These are phyloP conservation scores for Phytopythium litorale DNA, from an alignment of 352 stramenopile genomes.

Conservation along the genomic window DNA sequence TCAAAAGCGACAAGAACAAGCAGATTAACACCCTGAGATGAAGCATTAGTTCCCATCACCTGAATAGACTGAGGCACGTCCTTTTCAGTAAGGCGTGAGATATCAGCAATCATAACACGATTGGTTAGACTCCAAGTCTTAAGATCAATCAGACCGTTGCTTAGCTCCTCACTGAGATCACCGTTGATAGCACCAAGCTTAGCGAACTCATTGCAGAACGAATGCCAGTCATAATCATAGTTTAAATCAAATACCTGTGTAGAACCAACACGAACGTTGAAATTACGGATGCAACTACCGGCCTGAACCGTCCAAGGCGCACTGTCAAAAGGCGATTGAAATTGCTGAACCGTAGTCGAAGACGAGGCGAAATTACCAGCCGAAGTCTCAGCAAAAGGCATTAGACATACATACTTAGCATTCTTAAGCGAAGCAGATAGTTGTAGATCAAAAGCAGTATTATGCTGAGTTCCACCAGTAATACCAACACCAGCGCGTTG, in stretches of 20 bases:
- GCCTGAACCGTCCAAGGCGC: conserved; percentile 12
- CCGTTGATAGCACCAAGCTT: conserved; percentile 24
- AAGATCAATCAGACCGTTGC: conserved; percentile 24
- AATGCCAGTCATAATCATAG: conserved; percentile 21
- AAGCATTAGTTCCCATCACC: conserved; percentile 12
- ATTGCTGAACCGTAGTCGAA: conserved; percentile 1
- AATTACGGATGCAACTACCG: conserved; percentile 10
- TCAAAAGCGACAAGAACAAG: conserved; percentile 16
- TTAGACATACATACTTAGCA: background rate
- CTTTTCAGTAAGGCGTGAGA: conserved; percentile 8
- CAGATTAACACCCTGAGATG: conserved; percentile 15
- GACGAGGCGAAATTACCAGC: background rate
- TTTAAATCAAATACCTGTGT: conserved; percentile 16
- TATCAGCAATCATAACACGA: conserved; percentile 15
- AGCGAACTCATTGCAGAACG: conserved; percentile 13
- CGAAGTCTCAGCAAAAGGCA: background rate
- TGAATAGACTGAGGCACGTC: conserved; percentile 19
- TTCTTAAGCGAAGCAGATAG: background rate
- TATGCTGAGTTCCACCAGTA: background rate
- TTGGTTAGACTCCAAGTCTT: conserved; percentile 16
- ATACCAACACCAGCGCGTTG: background rate
- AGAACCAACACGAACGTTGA: conserved; percentile 12
- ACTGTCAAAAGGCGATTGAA: conserved; percentile 6
- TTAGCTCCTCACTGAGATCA: conserved; percentile 15
- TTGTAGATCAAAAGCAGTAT: background rate